Evolutionary conservation across 805 yeast species (phyloP), one percentile per base, ranked within the genome.

Genomic region (Wickerhamomyces mucosus): DNA sequence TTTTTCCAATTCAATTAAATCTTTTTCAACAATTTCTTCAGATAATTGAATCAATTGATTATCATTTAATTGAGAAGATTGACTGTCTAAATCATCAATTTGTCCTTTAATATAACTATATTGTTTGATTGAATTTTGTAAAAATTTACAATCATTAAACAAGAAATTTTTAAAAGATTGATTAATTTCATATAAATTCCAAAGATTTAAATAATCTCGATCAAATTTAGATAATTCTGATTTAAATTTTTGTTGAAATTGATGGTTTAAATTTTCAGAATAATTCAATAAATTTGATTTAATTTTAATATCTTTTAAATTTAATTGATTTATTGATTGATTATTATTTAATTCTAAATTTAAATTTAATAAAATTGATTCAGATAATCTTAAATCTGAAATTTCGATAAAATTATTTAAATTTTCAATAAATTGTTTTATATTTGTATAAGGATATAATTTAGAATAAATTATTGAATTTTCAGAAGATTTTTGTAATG

Each of bases 21-120:
- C 45, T 2, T 43, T 35, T 6, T 41, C 35, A 6, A 53, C 38
- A n/a, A 43, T 22, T 11, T 36, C 34, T 10, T 43, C 26, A 29
- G 43, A 45, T 5, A 46, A 18, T 2, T 41, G 29, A 6, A 42
- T 32, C 26, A 52, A 19, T 11, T 44, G 37, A 23, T 48, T 42
- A 1, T 40, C 33, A 12, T 32, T 38, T 18, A 41, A 18, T 4
- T 32, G 35, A 7, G 34, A 32, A 15, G 41, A 25, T 3, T 32
- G 31, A 16, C 24, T 18, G 6, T 29, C 29, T 15, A 41, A 27
- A 15, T 33, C 34, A 30, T 45, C 49, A 20, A 55, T 48, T 24
- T 49, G 47, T 5, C 62, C 62, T n/a, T 51, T 48, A n/a, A 56
- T 41, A 27, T 50, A 50, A 25, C 53, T 45, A 26, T 51, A 46